Evolutionary conservation across 768 basidiomycete genomes (phyloP), one percentile per base, ranked within the genome.

Genomic region (Lactifluus echinatus): DNA sequence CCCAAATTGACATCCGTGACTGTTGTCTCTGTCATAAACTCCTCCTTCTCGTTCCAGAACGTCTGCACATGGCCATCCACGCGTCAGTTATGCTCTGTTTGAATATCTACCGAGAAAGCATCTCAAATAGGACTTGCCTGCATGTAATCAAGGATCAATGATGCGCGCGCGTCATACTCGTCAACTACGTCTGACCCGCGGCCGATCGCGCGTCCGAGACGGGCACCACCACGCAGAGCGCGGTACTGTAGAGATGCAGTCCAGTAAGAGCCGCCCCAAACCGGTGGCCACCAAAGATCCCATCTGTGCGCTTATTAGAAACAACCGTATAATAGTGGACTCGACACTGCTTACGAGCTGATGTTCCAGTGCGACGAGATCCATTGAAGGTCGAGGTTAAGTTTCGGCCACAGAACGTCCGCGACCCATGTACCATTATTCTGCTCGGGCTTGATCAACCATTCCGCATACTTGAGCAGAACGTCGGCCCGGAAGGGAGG

Each of bases 371-470:
- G 53, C 4, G 31, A 19, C 10, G 58, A 33, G 26, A 55, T 55
- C 58, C 58, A 59, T 11, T 50, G 58, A 28, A 59, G 47, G 34
- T 59, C 58, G 36, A 59, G 48, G 21, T 59, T 60, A 21, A 60
- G 40, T 11, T 49, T 55, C 23, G 54, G 49, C 54, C 58, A 56
- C 21, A 60, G 54, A 6, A 37, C 36, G 33, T 56, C 58, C 8
- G 53, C 43, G 26, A 60, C 58, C 54, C 54, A 60, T 28, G 53
- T 59, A 17, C 58, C 48, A 28, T 59, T 59, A 2, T 55, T 44
- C 46, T 59, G 58, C 42, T 53, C 53, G 15, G 55, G 55, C 21
- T 59, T 55, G 47, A 33, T 19, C 42, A 45, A 21, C 49, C 43
- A 50, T 23, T 56, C 49, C 6, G 49, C 55, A 21, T 55, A 55